phyloP scores from a whole-genome alignment of 2,329 filamentous ascomycete species.

The Exophiala phaeomuriformis region DNA sequence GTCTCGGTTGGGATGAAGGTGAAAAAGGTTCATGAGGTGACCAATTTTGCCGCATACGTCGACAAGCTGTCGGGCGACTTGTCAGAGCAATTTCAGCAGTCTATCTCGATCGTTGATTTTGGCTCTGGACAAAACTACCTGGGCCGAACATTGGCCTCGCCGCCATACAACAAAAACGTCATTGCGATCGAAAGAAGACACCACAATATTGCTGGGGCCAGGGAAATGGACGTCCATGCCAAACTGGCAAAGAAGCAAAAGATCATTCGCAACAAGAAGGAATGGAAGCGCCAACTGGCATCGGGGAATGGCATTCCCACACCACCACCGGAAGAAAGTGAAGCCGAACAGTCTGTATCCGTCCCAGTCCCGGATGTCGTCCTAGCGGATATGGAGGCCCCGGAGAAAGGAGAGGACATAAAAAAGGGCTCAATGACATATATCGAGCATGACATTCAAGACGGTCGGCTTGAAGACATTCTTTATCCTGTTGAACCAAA shows the following conservation, averaged over 20 bases:
- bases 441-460: conserved; percentile 40
- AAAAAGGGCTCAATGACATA: conserved; percentile 35
- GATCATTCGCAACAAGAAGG: conserved; percentile 75
- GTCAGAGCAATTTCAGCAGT: conserved; percentile 36
- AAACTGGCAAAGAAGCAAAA: conserved; percentile 66
- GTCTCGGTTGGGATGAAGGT: conserved; percentile 87
- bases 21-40: conserved; percentile 92
- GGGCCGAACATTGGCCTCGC: conserved; percentile 73
- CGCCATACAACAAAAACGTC: conserved; percentile 78
- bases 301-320: conserved; percentile 4
- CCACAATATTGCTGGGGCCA: conserved; percentile 79
- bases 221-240: conserved; percentile 73
- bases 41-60: conserved; percentile 81
- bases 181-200: conserved; percentile 84
- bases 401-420: not conserved
- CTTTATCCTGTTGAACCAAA: conserved; percentile 28
- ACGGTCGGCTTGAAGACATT: conserved; percentile 36
- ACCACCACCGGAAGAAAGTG: conserved; percentile 3
- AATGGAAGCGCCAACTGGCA: conserved; percentile 27
- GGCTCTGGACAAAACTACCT: conserved; percentile 96
- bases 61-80: conserved; percentile 57
- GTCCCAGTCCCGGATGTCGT: conserved; percentile 3
- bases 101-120: conserved; percentile 82
- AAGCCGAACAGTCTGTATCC: not conserved
- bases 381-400: not conserved